Conservation (phyloP, 176 grass and related monocot species). For the Aegilops sharonensis region DNA sequence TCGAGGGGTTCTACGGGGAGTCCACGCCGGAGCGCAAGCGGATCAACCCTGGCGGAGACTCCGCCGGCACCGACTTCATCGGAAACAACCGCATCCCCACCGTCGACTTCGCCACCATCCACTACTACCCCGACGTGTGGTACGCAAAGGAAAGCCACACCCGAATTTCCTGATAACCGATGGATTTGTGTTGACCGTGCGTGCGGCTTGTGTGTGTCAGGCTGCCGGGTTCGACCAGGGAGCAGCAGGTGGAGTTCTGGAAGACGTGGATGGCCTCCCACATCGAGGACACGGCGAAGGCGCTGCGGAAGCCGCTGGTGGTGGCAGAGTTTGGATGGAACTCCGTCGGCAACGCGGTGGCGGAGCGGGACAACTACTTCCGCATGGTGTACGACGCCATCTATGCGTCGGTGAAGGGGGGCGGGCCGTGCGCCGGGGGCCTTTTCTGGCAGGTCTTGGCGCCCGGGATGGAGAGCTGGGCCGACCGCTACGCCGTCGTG, state of each 20-base stretch:
- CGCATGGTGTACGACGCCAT: not conserved
- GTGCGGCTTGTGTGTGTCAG: not conserved
- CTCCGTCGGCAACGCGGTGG: not conserved
- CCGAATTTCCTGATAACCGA: too few species aligned
- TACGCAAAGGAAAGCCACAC: too few species aligned
- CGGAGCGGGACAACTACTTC: not conserved
- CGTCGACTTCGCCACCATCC: constrained; percentile 56
- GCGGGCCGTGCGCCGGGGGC: not conserved
- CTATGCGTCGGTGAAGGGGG: not conserved
- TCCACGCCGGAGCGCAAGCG: constrained; percentile 39
- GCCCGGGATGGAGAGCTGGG: not conserved
- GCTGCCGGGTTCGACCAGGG: not conserved
- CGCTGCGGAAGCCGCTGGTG: not conserved
- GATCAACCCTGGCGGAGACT: constrained; percentile 44
- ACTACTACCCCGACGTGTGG: not conserved
- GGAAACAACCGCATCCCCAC: constrained; percentile 54
- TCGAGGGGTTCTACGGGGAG: constrained; percentile 83
- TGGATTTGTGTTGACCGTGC: too few species aligned
- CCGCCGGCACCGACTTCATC: constrained; percentile 84
- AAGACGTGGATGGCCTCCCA: not conserved
- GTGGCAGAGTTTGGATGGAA: not conserved
- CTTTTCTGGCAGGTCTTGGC: constrained; percentile 5
- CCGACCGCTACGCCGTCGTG: not conserved
- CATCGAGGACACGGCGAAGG: not conserved
- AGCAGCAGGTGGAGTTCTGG: not conserved